Conservation (phyloP, 176 grass and related monocot species). For the Avena sativa region DNA sequence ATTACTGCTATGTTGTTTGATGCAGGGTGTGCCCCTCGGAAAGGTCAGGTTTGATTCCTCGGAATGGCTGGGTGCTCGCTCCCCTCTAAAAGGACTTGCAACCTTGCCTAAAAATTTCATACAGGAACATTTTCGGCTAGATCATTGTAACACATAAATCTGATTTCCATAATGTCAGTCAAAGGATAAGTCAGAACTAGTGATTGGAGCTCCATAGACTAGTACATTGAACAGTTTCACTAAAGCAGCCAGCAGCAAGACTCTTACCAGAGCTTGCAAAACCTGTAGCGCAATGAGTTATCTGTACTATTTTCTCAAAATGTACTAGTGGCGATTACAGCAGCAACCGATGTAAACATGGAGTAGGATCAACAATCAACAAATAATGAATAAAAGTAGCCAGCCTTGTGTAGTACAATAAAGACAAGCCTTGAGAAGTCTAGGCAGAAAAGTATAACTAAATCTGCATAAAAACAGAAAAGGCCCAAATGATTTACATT, state of each 20-base stretch:
- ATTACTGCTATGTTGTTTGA: neutral
- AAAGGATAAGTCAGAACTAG: conserved; percentile 4
- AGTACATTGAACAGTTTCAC: conserved; percentile 21
- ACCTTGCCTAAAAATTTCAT: neutral
- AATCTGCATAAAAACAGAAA: conserved; percentile 16
- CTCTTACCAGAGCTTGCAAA: conserved; percentile 21
- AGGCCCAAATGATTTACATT: neutral
- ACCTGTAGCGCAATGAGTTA: neutral
- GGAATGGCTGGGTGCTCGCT: neutral
- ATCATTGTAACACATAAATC: conserved; percentile 16
- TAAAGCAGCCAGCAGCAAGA: conserved; percentile 17
- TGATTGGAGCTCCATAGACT: neutral
- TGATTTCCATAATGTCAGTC: conserved; percentile 3
- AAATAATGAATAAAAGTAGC: neutral
- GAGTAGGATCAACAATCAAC: neutral
- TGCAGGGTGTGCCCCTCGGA: neutral
- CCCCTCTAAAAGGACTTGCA: conserved; percentile 11
- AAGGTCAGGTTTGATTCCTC: neutral
- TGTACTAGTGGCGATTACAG: neutral
- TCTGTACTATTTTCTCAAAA: neutral
- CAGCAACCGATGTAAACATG: conserved; percentile 1
- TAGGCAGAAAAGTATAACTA: neutral
- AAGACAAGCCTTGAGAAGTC: neutral
- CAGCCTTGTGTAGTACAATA: neutral
- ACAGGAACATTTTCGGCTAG: neutral